A percentile compares a stretch with the other conserved stretches of the same genome.
Evolutionary conservation across 306 rosid species (phyloP).

Genomic region (Vigna hirtella): DNA sequence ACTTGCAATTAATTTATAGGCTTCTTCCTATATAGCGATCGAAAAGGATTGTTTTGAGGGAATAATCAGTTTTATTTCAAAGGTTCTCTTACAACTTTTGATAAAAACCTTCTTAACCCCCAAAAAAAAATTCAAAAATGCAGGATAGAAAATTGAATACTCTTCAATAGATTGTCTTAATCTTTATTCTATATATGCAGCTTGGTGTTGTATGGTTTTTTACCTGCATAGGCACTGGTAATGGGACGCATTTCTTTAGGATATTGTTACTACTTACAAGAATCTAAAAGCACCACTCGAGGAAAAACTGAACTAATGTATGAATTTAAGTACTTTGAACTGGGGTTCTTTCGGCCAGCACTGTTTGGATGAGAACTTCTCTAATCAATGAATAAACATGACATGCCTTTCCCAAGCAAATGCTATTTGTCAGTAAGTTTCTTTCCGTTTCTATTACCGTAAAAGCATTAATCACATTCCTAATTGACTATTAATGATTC

Average conservation of each 20-base stretch:
- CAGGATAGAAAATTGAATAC: background rate
- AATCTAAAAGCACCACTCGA: background rate
- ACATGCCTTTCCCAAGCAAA: background rate
- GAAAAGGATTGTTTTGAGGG: conserved; percentile 14
- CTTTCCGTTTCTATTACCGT: background rate
- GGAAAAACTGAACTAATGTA: background rate
- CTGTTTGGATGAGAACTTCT: background rate
- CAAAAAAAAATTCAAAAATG: background rate
- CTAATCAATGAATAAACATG: background rate
- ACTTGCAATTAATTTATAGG: conserved; percentile 52
- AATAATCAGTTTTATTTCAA: conserved; percentile 6
- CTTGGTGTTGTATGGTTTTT: background rate
- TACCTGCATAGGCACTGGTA: background rate
- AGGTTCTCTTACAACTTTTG: background rate
- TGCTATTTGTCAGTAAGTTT: background rate
- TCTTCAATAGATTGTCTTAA: background rate
- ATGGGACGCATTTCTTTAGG: conserved; percentile 5
- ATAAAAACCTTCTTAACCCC: background rate
- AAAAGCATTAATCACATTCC: background rate
- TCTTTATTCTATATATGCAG: conserved; percentile 27
- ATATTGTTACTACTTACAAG: background rate
- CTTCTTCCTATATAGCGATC: background rate
- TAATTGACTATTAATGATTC: background rate
- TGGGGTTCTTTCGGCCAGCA: background rate
- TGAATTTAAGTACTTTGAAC: background rate